A percentile compares a stretch with the other conserved stretches of the same genome.
Evolutionary conservation across 805 yeast species (phyloP).

Genomic region (Grigorovia jiainica): DNA sequence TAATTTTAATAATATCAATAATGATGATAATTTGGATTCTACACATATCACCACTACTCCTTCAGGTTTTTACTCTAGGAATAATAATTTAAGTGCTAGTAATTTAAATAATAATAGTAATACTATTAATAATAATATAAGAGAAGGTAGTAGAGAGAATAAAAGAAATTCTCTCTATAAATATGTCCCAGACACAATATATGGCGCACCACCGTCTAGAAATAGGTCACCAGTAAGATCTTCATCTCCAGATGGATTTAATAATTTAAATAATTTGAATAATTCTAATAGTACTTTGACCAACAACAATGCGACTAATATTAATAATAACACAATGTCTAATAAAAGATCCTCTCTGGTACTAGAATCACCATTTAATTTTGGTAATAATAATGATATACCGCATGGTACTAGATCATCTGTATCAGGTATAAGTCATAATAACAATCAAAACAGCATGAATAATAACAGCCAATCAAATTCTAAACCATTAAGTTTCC

Average conservation of each 20-base stretch:
- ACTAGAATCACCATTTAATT: slow-evolving; percentile 24
- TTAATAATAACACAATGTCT: background rate
- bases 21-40: background rate
- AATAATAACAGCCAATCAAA: background rate
- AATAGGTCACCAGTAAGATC: slow-evolving; percentile 24
- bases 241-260: slow-evolving; percentile 19
- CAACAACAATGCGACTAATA: background rate
- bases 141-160: no score
- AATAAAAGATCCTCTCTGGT: slow-evolving; percentile 15
- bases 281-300: background rate
- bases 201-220: slow-evolving; percentile 19
- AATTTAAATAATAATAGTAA: background rate
- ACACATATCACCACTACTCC: background rate
- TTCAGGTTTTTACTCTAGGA: background rate
- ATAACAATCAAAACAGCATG: slow-evolving; percentile 5
- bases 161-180: slow-evolving; percentile 19
- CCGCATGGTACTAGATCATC: slow-evolving; percentile 3
- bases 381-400: slow-evolving; percentile 11
- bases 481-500: background rate
- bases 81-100: background rate
- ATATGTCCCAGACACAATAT: slow-evolving; percentile 22
- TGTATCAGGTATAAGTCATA: no score
- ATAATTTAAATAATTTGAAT: background rate
- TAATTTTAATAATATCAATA: background rate
- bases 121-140: no score